Evolutionary conservation across 1,139 yeast genomes (phyloP), one percentile per base, ranked within the genome.

Genomic region (Lodderomyces metapsilosis): DNA sequence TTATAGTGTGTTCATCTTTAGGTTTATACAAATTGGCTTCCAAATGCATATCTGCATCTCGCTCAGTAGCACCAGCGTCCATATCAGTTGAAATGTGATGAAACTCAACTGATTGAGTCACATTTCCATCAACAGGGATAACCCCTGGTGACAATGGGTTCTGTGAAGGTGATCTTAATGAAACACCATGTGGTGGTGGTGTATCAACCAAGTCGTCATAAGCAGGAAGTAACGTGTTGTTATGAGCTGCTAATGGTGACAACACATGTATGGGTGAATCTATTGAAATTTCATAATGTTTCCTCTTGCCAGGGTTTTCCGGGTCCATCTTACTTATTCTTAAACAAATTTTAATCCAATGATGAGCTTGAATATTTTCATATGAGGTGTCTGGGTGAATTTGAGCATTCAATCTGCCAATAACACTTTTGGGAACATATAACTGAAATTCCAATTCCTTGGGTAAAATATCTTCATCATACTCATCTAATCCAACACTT

Each of bases 321-420:
- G 82, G 75, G 41, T 83, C 81, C 9, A 71, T 59, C 50, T 77
- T 79, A 11, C 95, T 86, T 22, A 92, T 71, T 40, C 98, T 69
- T 40, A 92, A 64, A 47, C 94, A 84, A 11, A 92, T 77, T 61
- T 91, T 92, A 52, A 92, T 80, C 97, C 98, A 91, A 64, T 92
- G 98, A 54, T 87, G 92, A 6, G 91, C 75, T 61, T 88, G 88
- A 49, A 92, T 87, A 52, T 81, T 80, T 27, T 77, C 78, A 52
- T 76, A 83, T 2, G 88, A 79, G 1, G 96, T 87, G 60, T 91
- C 92, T 1, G 96, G 95, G 54, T 87, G 95, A 35, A 89, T 62
- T 18, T 52, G 52, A 37, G 61, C 62, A 40, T 64, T 58, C 46
- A 65, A 63, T 53, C 74, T 66, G 43, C 74, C 76, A 44, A 73